Percentiles rank a stretch among this genome's conserved stretches.
These are phyloP conservation scores for Petunia axillaris DNA, from an alignment of 257 asterid species.

Conservation along the genomic window DNA sequence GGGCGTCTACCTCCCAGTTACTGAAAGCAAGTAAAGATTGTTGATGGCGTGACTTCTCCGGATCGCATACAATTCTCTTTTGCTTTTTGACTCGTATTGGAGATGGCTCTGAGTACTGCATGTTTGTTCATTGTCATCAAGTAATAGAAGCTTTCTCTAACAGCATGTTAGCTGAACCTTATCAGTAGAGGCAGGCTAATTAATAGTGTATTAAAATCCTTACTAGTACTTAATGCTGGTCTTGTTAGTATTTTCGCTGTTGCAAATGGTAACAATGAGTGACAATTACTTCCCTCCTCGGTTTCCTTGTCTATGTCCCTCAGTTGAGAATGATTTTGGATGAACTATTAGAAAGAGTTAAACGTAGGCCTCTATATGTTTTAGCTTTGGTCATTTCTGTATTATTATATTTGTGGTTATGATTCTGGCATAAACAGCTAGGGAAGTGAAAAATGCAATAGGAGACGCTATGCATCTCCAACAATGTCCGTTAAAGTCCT, in stretches of 20 bases:
- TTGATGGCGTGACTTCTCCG: background rate
- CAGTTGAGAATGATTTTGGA: background rate
- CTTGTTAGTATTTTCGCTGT: background rate
- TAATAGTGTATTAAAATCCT: conserved; percentile 8
- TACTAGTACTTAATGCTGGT: background rate
- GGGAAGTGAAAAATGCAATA: too few relatives aligned
- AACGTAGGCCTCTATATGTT: background rate
- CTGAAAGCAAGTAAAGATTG: conserved; percentile 59
- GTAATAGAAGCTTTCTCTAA: conserved; percentile 6
- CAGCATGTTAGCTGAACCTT: conserved; percentile 14
- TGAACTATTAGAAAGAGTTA: background rate
- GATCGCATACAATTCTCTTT: conserved; percentile 7
- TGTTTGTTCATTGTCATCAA: background rate
- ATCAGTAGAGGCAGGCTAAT: background rate
- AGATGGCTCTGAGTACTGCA: background rate
- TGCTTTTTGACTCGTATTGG: background rate
- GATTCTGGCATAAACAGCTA: background rate
- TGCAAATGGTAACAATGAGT: background rate
- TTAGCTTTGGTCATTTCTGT: background rate
- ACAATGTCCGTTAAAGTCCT: too few relatives aligned
- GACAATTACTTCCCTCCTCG: background rate
- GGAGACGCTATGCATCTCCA: too few relatives aligned
- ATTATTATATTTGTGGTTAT: background rate
- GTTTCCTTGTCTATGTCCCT: background rate
- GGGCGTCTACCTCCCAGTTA: conserved; percentile 82